These are phyloP conservation scores for Eucalyptus dawsonii DNA, from an alignment of 345 rosid genomes.

Conservation along the genomic window DNA sequence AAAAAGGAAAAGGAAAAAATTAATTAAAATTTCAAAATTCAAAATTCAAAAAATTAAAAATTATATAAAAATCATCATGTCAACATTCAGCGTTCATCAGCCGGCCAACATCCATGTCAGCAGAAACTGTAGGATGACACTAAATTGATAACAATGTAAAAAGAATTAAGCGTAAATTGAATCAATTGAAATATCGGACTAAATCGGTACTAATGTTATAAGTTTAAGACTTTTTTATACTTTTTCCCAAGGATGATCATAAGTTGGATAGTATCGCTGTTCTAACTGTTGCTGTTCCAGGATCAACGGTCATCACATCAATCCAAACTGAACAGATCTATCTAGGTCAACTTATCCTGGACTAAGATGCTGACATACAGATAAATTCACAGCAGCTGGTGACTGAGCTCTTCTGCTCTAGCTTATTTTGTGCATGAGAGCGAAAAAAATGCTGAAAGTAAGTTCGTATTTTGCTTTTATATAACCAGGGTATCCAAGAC, in stretches of 20 bases:
- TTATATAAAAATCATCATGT: too few relatives aligned
- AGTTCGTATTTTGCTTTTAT: not conserved
- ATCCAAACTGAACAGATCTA: not conserved
- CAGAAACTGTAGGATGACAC: accelerated
- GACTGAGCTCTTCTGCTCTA: not conserved
- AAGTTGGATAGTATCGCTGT: not conserved
- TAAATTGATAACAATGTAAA: too few relatives aligned
- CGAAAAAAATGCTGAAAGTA: not conserved
- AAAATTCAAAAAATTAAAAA: too few relatives aligned
- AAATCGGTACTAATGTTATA: too few relatives aligned
- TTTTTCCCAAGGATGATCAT: not conserved
- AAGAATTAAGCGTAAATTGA: too few relatives aligned
- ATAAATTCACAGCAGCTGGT: not conserved
- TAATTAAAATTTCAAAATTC: too few relatives aligned
- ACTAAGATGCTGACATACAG: not conserved
- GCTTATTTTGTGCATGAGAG: not conserved
- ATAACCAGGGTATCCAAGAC: not conserved
- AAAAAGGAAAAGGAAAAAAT: too few relatives aligned
- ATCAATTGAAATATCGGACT: too few relatives aligned
- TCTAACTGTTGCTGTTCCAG: not conserved
- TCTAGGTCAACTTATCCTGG: not conserved
- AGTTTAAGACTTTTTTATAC: too few relatives aligned
- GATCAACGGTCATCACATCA: not conserved
- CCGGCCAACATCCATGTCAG: too few relatives aligned
- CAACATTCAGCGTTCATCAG: too few relatives aligned